Evolutionary conservation across 2,329 filamentous ascomycete genomes (phyloP), one percentile per base, ranked within the genome.

Genomic region (Aquanectria penicillioides): DNA sequence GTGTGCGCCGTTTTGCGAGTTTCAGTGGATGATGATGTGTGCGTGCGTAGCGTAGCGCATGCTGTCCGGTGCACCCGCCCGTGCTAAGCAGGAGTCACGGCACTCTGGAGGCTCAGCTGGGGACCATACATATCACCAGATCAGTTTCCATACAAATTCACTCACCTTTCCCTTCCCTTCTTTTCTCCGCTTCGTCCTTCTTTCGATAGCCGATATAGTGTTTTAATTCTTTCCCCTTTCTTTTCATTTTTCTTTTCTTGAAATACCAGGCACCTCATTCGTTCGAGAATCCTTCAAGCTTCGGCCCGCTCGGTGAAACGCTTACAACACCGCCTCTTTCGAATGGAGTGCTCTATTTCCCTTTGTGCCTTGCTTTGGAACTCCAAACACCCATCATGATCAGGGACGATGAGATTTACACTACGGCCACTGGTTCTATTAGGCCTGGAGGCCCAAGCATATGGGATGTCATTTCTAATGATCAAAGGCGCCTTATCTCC

Each of bases 401-500:
- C 31, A 46, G 31, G 33, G 50, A 53, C 25, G 50, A 53, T 34
- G 50, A 53, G 13, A 44, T 34, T 8, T 53, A 36, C 29, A 44
- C 34, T 33, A 36, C 50, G 17, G 29, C 50, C 29, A 53, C 38
- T 31, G 29, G 38, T 13, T 29, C 29, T 11, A 53, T 65, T 17
- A 50, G 15, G 5, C 52, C 62, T 2, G 62, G 60, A 3, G 64
- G 62, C 20, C 58, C 68, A 49, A 73, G 69, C 33, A 73, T 66
- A 15, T 70, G 67, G 65, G 36, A 72, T 38, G 56, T 72, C 20
- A 41, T 64, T n/a, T 67, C 71, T 43, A 71, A 63, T 60, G 69
- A 73, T 40, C 68, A 72, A 33, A 61, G 72, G 28, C 70, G 68
- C n/a, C 36, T 69, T 12, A 41, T 74, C 33, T 63, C 70, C 2